Base-by-base conservation (phyloP, 441 rosid genomes). In the Jatropha podagrica region DNA sequence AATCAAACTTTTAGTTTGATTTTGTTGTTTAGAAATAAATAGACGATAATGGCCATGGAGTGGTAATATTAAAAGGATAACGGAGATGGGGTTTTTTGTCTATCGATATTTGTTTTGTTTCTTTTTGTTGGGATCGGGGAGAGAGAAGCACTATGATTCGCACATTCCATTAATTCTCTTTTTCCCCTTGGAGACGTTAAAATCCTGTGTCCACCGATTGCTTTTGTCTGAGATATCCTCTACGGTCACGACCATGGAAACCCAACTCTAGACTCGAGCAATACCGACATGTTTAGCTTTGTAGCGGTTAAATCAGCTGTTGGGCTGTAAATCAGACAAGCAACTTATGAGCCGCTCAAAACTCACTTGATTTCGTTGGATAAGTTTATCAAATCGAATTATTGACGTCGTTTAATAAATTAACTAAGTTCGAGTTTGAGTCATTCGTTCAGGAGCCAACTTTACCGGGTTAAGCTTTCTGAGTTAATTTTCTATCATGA, bases 21-120 rank as follows among this genome's bases (percentile, higher is more conserved):
- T 48, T 0, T 52, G 27, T 54, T 23, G 54, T 59, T 78, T 79
- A 12, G 9, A 0, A 5, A 0, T 14, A 12, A 75, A 75, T 63
- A 37, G 85, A 84, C 86, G 80, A 81, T 69, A 17, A 52, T 77
- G 76, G 14, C 78, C 86, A 8, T 56, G 11, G 0, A 20, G 70
- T 26, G 75, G 49, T 59, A 5, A 32, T 0, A 62, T 4, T 48
- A 37, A 52, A 48, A 26, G 10, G 6, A 27, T 44, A 51, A 67
- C 46, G 77, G 23, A 58, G 13, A 20, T 74, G 85, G 77, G 81
- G 76, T 64, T 76, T 85, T 71, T 76, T 7, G 86, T 77, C 80
- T 52, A 65, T 23, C 37, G 14, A 14, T 15, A 23, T 0, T 17
- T 23, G 5, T 26, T 37, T 44, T 23, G 65, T 66, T 65, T 55